Conservation (phyloP, 208 protist genomes). For the Leishmania guyanensis region DNA sequence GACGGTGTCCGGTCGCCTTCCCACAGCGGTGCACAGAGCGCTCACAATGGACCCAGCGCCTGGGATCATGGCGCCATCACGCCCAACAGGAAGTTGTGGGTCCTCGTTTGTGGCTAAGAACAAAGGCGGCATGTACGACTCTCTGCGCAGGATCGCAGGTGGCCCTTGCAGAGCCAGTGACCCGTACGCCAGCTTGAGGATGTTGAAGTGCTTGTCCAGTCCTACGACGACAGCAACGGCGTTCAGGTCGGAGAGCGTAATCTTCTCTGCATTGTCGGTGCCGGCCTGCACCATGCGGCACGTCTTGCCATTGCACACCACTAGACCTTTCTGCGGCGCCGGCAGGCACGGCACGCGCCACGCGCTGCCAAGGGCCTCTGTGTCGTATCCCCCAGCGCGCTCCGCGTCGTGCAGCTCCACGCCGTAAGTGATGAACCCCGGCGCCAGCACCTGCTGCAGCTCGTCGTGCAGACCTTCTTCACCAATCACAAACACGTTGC, state of each 20-base stretch:
- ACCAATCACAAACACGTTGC: slow-evolving; percentile 75
- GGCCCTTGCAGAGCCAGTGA: slow-evolving; percentile 44
- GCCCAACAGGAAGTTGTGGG: slow-evolving; percentile 58
- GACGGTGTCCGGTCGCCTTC: slow-evolving; percentile 45
- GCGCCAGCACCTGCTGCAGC: slow-evolving; percentile 55
- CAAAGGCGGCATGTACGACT: slow-evolving; percentile 2
- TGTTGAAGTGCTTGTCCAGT: slow-evolving; percentile 70
- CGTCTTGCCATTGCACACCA: slow-evolving; percentile 36
- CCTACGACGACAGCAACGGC: slow-evolving; percentile 64
- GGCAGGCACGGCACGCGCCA: slow-evolving; percentile 29
- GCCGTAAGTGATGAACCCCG: slow-evolving; percentile 74
- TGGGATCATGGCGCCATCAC: slow-evolving; percentile 45
- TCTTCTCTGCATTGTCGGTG: slow-evolving; percentile 20
- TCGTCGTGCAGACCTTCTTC: slow-evolving; percentile 75
- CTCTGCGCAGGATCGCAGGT: not conserved
- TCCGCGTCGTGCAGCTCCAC: slow-evolving; percentile 62
- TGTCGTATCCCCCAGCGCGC: slow-evolving; percentile 45
- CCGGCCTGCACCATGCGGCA: slow-evolving; percentile 31
- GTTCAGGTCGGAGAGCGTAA: slow-evolving; percentile 63
- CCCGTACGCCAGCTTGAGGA: slow-evolving; percentile 60
- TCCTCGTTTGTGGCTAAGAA: slow-evolving; percentile 84
- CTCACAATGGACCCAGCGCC: slow-evolving; percentile 56
- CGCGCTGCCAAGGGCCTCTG: slow-evolving; percentile 21
- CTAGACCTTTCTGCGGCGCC: slow-evolving; percentile 28
- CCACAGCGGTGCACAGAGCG: slow-evolving; percentile 36